Percentiles rank a stretch among this genome's conserved stretches.
Conservation (phyloP, 805 yeast species). For the Teunomyces tritomae region DNA sequence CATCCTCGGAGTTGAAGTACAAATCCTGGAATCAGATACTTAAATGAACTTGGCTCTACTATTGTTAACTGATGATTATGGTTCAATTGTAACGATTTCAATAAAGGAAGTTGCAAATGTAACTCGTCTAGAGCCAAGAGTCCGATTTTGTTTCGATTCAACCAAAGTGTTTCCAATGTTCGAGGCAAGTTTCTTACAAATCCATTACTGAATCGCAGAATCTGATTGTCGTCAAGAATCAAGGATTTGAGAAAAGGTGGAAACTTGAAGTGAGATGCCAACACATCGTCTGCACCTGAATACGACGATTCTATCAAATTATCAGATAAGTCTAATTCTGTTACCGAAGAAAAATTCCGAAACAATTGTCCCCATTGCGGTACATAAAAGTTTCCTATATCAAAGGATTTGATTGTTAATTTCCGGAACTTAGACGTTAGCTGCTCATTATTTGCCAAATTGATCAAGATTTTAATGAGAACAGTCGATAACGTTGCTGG, state of each 20-base stretch:
- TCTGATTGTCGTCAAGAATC: conserved; percentile 23
- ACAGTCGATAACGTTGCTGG: conserved; percentile 32
- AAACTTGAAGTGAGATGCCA: conserved; percentile 17
- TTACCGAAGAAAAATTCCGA: conserved; percentile 18
- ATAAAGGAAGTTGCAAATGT: background rate
- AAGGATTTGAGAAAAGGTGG: conserved; percentile 24
- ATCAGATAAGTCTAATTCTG: conserved; percentile 21
- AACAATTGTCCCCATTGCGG: conserved; percentile 32
- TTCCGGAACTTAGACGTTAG: conserved; percentile 17
- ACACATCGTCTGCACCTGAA: conserved; percentile 15
- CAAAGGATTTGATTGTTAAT: conserved; percentile 29
- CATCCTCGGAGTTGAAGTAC: background rate
- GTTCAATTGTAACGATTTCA: conserved; percentile 8
- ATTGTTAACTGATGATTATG: conserved; percentile 7
- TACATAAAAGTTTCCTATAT: conserved; percentile 32
- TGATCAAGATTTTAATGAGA: conserved; percentile 26
- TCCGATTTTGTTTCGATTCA: conserved; percentile 18
- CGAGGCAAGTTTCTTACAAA: conserved; percentile 26
- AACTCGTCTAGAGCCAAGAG: background rate
- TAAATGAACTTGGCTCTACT: conserved; percentile 9
- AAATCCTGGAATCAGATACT: background rate
- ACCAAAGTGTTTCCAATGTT: conserved; percentile 22
- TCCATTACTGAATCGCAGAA: conserved; percentile 16
- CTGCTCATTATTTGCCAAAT: conserved; percentile 12
- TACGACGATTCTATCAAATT: conserved; percentile 19